Evolutionary conservation across 2,329 filamentous ascomycete species (phyloP).

Genomic region (Colletotrichum higginsianum): DNA sequence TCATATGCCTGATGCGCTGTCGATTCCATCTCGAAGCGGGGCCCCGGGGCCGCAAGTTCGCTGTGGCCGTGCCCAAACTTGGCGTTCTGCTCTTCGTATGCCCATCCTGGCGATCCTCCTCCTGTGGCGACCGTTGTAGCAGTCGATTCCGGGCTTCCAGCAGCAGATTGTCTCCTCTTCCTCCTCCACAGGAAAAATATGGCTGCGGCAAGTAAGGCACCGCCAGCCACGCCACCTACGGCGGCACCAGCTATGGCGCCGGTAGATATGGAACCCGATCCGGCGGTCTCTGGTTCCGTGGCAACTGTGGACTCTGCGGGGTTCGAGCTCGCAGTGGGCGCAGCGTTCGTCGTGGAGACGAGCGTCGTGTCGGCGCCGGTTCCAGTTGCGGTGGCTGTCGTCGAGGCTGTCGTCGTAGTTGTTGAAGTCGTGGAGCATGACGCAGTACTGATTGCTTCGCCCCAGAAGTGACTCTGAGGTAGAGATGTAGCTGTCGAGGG

Average conservation of each 20-base stretch:
- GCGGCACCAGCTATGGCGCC: conserved; percentile 17
- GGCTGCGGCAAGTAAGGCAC: neutral
- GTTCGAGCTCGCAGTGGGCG: too few species aligned
- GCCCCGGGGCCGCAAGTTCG: neutral
- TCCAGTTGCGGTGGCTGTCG: neutral
- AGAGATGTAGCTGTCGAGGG: conserved; percentile 9
- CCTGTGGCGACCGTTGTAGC: neutral
- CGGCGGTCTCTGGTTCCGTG: neutral
- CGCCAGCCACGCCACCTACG: conserved; percentile 8
- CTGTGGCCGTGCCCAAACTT: neutral
- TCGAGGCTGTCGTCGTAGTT: neutral
- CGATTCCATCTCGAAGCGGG: conserved; percentile 1
- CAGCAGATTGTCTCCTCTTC: neutral
- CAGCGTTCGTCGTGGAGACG: too few species aligned
- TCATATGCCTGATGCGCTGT: neutral
- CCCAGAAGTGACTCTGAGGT: conserved; percentile 3
- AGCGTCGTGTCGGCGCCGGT: neutral
- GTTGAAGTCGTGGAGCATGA: neutral
- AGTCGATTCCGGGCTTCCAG: neutral
- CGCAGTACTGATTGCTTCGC: conserved; percentile 1
- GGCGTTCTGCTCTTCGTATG: neutral
- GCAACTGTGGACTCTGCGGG: neutral
- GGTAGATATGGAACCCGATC: conserved; percentile 7
- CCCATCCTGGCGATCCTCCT: neutral
- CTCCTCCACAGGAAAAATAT: conserved; percentile 16